phyloP scores from a whole-genome alignment of 805 yeast genomes.

The Isabelozyma heimii region DNA sequence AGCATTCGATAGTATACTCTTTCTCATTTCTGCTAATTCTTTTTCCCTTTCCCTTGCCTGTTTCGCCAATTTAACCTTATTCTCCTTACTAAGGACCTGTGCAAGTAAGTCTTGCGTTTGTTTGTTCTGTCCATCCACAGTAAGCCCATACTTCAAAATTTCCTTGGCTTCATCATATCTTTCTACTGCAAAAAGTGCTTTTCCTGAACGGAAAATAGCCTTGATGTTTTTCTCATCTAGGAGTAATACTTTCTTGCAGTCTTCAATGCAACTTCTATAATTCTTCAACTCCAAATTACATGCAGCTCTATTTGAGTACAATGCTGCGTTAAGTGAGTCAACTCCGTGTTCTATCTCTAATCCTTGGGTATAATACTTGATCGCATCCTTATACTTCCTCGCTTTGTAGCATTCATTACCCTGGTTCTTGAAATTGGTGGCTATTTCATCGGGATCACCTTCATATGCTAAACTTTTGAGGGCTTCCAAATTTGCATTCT shows the following conservation, averaged over 20 bases:
- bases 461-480: constrained; percentile 88
- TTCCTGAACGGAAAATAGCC: constrained; percentile 83
- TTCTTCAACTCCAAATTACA: constrained; percentile 84
- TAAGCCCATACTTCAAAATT: constrained; percentile 62
- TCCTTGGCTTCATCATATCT: constrained; percentile 70
- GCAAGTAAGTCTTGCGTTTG: constrained; percentile 49
- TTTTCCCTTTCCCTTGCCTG: constrained; percentile 34
- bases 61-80: constrained; percentile 23
- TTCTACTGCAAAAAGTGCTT: constrained; percentile 69
- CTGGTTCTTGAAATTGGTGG: constrained; percentile 83
- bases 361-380: constrained; percentile 77
- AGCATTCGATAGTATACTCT: constrained; percentile 54
- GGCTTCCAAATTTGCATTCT: constrained; percentile 77
- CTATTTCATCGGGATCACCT: constrained; percentile 92
- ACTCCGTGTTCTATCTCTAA: constrained; percentile 66
- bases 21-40: constrained; percentile 39
- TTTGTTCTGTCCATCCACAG: constrained; percentile 56
- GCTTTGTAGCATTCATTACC: constrained; percentile 84
- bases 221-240: constrained; percentile 71
- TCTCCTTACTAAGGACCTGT: constrained; percentile 39
- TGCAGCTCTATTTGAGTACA: constrained; percentile 84
- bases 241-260: constrained; percentile 69
- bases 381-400: constrained; percentile 73
- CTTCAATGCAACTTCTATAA: constrained; percentile 82
- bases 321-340: constrained; percentile 52